Percentiles rank a stretch among this genome's conserved stretches.
Evolutionary conservation across 2,329 filamentous ascomycete genomes (phyloP).

Genomic region (Macrophomina tecta): DNA sequence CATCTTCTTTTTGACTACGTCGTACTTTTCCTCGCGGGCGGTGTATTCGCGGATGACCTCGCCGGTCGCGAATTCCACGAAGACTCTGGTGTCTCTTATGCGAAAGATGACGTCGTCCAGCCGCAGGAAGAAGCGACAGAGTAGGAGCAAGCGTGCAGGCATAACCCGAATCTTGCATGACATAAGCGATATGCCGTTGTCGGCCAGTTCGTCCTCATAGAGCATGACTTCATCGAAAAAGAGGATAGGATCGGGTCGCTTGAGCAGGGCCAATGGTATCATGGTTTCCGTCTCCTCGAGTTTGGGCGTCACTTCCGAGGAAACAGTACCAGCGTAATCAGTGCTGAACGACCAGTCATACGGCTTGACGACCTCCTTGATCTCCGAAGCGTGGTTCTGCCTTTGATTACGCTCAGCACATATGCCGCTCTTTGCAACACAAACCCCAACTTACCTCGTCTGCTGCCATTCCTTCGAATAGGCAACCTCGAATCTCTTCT

Average conservation of each 20-base stretch:
- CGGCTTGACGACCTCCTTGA: slow-evolving; percentile 91
- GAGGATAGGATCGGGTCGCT: slow-evolving; percentile 87
- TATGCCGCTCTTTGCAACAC: neutral
- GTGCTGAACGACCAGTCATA: slow-evolving; percentile 99
- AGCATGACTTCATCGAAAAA: slow-evolving; percentile 97
- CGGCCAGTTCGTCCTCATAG: slow-evolving; percentile 96
- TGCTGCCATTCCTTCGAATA: slow-evolving; percentile 89
- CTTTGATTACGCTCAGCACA: slow-evolving; percentile 50
- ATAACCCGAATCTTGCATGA: slow-evolving; percentile 94
- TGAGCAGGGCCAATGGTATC: slow-evolving; percentile 86
- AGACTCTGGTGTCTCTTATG: slow-evolving; percentile 87
- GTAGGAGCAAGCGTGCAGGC: slow-evolving; percentile 82
- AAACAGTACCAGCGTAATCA: slow-evolving; percentile 76
- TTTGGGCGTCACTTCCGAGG: slow-evolving; percentile 14
- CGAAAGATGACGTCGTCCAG: slow-evolving; percentile 88
- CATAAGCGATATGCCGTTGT: slow-evolving; percentile 91
- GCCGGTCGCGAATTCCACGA: slow-evolving; percentile 82
- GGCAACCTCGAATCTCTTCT: slow-evolving; percentile 88
- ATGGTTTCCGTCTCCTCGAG: slow-evolving; percentile 56
- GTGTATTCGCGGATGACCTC: slow-evolving; percentile 89
- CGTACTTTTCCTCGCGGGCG: slow-evolving; percentile 82
- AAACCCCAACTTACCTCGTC: slow-evolving; percentile 60
- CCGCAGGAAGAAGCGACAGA: slow-evolving; percentile 89
- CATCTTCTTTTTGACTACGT: slow-evolving; percentile 68
- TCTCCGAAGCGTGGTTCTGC: slow-evolving; percentile 79